Evolutionary conservation across 2,329 filamentous ascomycete genomes (phyloP), one percentile per base, ranked within the genome.

Genomic region (Cladosporium velox): DNA sequence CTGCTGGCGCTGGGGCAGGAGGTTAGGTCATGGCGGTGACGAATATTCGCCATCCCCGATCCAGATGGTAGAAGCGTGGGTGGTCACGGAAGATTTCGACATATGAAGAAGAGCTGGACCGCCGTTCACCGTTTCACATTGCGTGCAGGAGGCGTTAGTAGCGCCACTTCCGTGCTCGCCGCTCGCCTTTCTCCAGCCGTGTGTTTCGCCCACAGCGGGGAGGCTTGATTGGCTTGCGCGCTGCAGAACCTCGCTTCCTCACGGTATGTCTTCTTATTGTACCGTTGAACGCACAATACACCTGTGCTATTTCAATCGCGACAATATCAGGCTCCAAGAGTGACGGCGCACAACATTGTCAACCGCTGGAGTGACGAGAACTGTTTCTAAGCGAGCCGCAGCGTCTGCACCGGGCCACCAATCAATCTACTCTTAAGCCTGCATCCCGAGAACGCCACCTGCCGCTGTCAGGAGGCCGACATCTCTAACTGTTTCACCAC

Each of bases 391-490:
- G 18, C 26, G 51, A 47, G 32, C 26, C 61, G 21, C 61, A 57
- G 44, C 61, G 28, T 57, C 61, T 64, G 51, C 61, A 57, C 35
- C 21, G 18, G 35, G 24, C 15, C 51, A 54, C 49, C 61, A 64
- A 47, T 64, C 51, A 51, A 30, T 30, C 28, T 51, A 24, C 21
- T 62, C 44, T 15, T 15, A 21, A 30, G 60, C 60, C 47, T 49
- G 47, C 21, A 63, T 51, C 47, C 41, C 3, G 32, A 24, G 59
- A 51, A 54, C 60, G 60, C 60, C 60, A 63, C 60, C 44, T 44
- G 60, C 49, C 60, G 60, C 26, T 24, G 47, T 54, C 60, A 63
- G 60, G 60, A 63, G 60, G 34, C 32, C 51, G 10, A 35, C 47
- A 30, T 52, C 24, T 41, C 24, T 34, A 38, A 30, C 2, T 47